phyloP scores from a whole-genome alignment of 2,329 filamentous ascomycete species.

The Neonectria neomacrospora region DNA sequence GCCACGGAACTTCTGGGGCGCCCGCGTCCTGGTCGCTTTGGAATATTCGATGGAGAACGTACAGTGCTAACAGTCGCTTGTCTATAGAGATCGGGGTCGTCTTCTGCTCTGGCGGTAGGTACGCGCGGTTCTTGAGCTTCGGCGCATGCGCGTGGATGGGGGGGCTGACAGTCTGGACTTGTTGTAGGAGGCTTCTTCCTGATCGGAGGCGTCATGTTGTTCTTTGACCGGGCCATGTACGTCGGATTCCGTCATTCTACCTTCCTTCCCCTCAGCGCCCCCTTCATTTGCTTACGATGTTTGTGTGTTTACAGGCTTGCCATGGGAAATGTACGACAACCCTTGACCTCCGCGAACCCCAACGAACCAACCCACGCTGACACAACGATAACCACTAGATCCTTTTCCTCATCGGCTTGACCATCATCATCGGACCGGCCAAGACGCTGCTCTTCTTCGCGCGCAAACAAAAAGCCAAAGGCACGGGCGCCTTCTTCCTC shows the following conservation, averaged over 20 bases:
- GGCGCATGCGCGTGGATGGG: constrained; percentile 35
- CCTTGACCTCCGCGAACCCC: constrained; percentile 20
- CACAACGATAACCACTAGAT: constrained; percentile 67
- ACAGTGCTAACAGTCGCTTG: constrained; percentile 46
- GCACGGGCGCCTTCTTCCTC: constrained; percentile 85
- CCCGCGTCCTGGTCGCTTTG: constrained; percentile 14
- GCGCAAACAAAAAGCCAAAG: constrained; percentile 89
- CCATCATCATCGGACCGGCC: constrained; percentile 90
- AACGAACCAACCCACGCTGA: constrained; percentile 31
- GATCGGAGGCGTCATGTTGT: constrained; percentile 91
- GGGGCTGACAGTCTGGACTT: constrained; percentile 30
- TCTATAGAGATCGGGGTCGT: constrained; percentile 91
- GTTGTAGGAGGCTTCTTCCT: constrained; percentile 89
- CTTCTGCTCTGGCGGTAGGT: constrained; percentile 96
- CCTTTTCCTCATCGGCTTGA: constrained; percentile 96
- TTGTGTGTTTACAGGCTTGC: constrained; percentile 77
- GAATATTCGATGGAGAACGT: background rate
- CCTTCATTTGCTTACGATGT: constrained; percentile 93
- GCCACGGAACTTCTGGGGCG: constrained; percentile 4
- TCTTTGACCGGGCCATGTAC: constrained; percentile 97
- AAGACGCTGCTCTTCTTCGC: constrained; percentile 97
- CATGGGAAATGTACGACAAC: constrained; percentile 86
- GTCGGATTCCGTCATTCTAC: constrained; percentile 46
- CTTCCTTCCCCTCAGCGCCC: constrained; percentile 2
- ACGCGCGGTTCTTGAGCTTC: constrained; percentile 39